Percentiles rank a stretch among this genome's conserved stretches.
phyloP scores from a whole-genome alignment of 225 moss, liverwort and hornwort genomes.

The Marchantia polymorpha region DNA sequence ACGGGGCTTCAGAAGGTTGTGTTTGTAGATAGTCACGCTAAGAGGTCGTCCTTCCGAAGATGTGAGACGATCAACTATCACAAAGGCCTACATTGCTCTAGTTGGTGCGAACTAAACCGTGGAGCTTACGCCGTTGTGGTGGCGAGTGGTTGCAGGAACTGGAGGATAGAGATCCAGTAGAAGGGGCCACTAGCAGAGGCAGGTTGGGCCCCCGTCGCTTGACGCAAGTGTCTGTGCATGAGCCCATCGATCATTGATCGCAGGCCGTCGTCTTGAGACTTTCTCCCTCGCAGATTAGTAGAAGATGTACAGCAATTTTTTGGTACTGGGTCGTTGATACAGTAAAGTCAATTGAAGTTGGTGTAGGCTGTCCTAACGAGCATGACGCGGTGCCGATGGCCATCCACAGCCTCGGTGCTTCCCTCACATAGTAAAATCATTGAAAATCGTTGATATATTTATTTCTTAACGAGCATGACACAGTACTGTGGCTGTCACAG shows the following conservation, averaged over 20 bases:
- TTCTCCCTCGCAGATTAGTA: slow-evolving; percentile 34
- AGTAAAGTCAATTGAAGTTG: slow-evolving; percentile 23
- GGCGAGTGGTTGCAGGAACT: slow-evolving; percentile 34
- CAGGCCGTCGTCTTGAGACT: slow-evolving; percentile 36
- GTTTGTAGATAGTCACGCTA: background rate
- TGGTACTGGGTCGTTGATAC: slow-evolving; percentile 25
- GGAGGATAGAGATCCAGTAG: slow-evolving; percentile 39
- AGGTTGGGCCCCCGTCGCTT: slow-evolving; percentile 52
- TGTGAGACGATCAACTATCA: background rate
- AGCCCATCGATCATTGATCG: slow-evolving; percentile 30
- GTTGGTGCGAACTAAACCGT: background rate
- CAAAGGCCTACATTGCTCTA: background rate
- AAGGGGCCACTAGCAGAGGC: slow-evolving; percentile 38
- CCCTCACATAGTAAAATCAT: slow-evolving; percentile 20
- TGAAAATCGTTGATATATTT: slow-evolving; percentile 24
- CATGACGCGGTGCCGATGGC: slow-evolving; percentile 41
- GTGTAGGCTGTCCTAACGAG: slow-evolving; percentile 31
- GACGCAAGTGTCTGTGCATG: slow-evolving; percentile 36
- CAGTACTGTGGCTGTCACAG: slow-evolving; percentile 51
- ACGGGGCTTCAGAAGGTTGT: background rate
- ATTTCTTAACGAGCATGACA: slow-evolving; percentile 44
- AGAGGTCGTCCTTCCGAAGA: background rate
- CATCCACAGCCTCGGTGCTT: slow-evolving; percentile 43
- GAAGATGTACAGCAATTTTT: slow-evolving; percentile 37
- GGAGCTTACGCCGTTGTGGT: background rate